Percentiles rank a stretch among this genome's conserved stretches.
phyloP scores from a whole-genome alignment of 2,329 filamentous ascomycete species.

The Sarocladium kiliense region DNA sequence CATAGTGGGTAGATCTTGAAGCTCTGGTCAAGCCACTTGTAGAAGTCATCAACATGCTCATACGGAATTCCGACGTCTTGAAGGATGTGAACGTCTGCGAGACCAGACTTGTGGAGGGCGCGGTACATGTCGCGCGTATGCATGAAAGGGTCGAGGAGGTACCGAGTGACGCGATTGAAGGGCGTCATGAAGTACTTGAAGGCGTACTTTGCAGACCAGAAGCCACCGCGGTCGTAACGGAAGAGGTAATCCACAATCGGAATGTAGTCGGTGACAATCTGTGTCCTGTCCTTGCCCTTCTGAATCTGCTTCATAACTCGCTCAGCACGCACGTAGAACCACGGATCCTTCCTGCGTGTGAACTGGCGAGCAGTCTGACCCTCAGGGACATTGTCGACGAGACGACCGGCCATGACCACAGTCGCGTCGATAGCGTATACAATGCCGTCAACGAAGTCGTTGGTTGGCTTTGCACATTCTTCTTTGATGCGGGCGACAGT shows the following conservation, averaged over 20 bases:
- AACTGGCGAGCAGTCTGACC: slow-evolving; percentile 38
- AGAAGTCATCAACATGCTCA: slow-evolving; percentile 35
- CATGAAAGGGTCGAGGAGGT: slow-evolving; percentile 56
- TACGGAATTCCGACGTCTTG: slow-evolving; percentile 57
- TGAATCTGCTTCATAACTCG: slow-evolving; percentile 26
- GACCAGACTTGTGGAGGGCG: slow-evolving; percentile 56
- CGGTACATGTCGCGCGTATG: slow-evolving; percentile 62
- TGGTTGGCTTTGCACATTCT: slow-evolving; percentile 29
- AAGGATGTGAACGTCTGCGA: slow-evolving; percentile 56
- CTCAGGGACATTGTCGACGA: slow-evolving; percentile 42
- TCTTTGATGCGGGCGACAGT: slow-evolving; percentile 39
- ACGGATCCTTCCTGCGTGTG: slow-evolving; percentile 56
- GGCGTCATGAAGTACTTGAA: slow-evolving; percentile 61
- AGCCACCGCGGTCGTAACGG: slow-evolving; percentile 64
- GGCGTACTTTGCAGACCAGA: slow-evolving; percentile 60
- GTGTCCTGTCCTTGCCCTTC: slow-evolving; percentile 13
- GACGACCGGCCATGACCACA: slow-evolving; percentile 55
- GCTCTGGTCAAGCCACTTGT: slow-evolving; percentile 39
- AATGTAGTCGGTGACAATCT: slow-evolving; percentile 44
- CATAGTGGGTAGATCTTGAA: slow-evolving; percentile 49
- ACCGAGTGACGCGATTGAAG: slow-evolving; percentile 59
- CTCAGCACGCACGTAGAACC: slow-evolving; percentile 68
- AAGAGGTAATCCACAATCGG: slow-evolving; percentile 64
- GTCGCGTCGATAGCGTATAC: slow-evolving; percentile 51
- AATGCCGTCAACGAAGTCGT: slow-evolving; percentile 67